These are phyloP conservation scores for Aspergillus sp. DNA, from an alignment of 2,329 filamentous ascomycete genomes.

Conservation along the genomic window DNA sequence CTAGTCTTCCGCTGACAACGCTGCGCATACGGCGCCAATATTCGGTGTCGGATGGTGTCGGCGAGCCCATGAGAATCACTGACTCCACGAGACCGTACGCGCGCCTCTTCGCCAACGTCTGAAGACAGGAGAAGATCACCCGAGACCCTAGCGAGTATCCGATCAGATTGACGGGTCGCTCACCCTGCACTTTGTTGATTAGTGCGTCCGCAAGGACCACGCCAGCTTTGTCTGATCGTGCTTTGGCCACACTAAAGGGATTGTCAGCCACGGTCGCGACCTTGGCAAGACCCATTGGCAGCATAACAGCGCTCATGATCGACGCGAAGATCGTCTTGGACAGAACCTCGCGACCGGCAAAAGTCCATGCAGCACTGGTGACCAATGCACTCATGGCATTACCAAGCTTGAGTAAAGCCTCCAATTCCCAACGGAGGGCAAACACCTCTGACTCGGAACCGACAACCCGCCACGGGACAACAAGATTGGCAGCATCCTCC, in stretches of 20 bases:
- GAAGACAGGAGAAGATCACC: conserved; percentile 75
- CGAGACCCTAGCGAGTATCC: conserved; percentile 77
- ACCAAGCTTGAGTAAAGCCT: conserved; percentile 69
- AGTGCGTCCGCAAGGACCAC: conserved; percentile 73
- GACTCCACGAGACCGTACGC: conserved; percentile 81
- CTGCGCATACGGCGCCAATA: conserved; percentile 72
- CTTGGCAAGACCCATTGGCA: conserved; percentile 62
- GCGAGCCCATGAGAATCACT: conserved; percentile 74
- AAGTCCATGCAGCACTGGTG: conserved; percentile 69
- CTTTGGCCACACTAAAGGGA: conserved; percentile 70
- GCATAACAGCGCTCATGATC: conserved; percentile 58
- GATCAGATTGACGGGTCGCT: conserved; percentile 70
- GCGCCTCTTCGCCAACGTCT: conserved; percentile 65
- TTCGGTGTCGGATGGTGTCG: conserved; percentile 62
- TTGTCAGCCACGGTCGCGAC: conserved; percentile 68
- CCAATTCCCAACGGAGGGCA: conserved; percentile 74
- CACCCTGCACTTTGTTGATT: conserved; percentile 73
- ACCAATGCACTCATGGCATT: conserved; percentile 69
- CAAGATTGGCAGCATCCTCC: conserved; percentile 62
- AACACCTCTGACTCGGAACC: conserved; percentile 71
- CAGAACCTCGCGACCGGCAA: conserved; percentile 68
- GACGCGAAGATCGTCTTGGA: conserved; percentile 64
- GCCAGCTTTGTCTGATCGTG: conserved; percentile 73
- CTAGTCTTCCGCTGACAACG: conserved; percentile 72
- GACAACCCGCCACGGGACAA: conserved; percentile 70